Base-by-base conservation (phyloP, 352 stramenopile species). In the Pythium plurisporium region DNA sequence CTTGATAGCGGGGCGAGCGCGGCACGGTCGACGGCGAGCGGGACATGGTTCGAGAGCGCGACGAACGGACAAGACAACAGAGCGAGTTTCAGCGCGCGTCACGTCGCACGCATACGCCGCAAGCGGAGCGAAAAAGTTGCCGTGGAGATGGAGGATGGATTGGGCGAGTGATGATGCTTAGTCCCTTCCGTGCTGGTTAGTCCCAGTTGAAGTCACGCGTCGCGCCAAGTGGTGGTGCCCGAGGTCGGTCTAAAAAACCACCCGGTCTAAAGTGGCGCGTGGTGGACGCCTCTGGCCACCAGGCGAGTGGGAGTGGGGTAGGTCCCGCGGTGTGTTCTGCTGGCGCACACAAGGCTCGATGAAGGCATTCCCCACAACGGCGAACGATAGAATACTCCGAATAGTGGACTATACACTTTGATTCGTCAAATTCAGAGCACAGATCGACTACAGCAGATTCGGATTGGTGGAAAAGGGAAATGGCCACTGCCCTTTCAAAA, bases 61-160 rank as follows among this genome's bases (percentile, higher is more conserved):
- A 31, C 20, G n/a, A 5, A 36, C 27, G n/a, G n/a, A n/a, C n/a
- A n/a, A n/a, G n/a, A n/a, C n/a, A n/a, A n/a, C n/a, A n/a, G n/a
- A n/a, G n/a, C 33, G 48, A 20, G 11, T 46, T 46, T 17, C 8
- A 22, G 14, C 15, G 19, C 33, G 34, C 30, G 48, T n/a, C 34
- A 46, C 46, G 37, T 34, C 20, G 23, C 20, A 36, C 36, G 48
- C 48, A 55, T 55, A 45, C 37, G 34, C 48, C 48, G 48, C 36
- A 22, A 36, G n/a, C n/a, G n/a, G 38, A 44, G 26, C n/a, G 19
- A 2, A 20, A 23, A 23, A 25, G 12, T 27, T 10, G 5, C 11
- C 31, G 31, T 15, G 19, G 15, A 5, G n/a, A 44, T 44, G 19
- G 14, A 22, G 4, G 17, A 22, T 23, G 10, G 36, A 22, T n/a